These are phyloP conservation scores for Chenopodium suecicum DNA, from an alignment of 148 eudicot species.

Conservation along the genomic window DNA sequence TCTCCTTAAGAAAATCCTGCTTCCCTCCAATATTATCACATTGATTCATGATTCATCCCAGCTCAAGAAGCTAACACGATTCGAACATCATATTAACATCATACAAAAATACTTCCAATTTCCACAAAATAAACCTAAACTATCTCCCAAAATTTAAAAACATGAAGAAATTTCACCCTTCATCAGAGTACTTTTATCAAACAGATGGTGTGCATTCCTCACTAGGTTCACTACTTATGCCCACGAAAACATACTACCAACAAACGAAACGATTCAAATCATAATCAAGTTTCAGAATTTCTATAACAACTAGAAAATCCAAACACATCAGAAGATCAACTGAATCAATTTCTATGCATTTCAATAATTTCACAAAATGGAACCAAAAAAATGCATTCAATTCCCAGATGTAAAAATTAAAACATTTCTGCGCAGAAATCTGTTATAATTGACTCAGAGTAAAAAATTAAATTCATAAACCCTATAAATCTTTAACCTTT, in stretches of 20 bases:
- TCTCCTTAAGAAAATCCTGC: no score
- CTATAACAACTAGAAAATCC: not conserved
- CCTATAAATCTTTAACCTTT: not conserved
- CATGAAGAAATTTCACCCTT: not conserved
- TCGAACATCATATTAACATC: not conserved
- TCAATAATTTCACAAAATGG: no score
- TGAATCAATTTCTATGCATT: no score
- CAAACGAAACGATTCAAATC: not conserved
- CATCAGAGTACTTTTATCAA: slow-evolving; percentile 16
- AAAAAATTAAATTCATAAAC: not conserved
- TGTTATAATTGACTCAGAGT: no score
- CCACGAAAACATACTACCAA: not conserved
- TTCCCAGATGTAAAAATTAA: no score
- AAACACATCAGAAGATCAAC: not conserved
- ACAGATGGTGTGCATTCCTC: slow-evolving; percentile 16
- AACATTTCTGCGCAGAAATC: no score
- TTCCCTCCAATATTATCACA: no score
- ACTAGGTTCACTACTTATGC: not conserved
- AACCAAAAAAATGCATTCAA: no score
- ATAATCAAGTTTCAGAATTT: no score
- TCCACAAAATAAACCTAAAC: not conserved
- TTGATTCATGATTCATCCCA: not conserved
- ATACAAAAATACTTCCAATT: not conserved
- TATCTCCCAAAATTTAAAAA: not conserved
- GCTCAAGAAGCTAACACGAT: not conserved